Percentiles rank a stretch among this genome's conserved stretches.
Conservation (phyloP, 257 asterid genomes). For the Misopates orontium region DNA sequence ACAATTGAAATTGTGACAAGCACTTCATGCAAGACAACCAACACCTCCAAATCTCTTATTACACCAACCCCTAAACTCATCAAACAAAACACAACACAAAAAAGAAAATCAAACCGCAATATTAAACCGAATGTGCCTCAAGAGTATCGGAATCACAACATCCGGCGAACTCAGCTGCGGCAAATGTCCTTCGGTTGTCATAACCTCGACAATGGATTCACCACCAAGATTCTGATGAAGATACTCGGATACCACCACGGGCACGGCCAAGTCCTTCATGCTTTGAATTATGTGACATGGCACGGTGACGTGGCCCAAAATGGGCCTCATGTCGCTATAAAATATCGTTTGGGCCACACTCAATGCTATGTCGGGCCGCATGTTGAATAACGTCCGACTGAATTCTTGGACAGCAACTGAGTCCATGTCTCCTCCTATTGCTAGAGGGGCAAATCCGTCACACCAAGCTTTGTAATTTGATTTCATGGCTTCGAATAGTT, state of each 20-base stretch:
- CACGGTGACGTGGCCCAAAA: slow-evolving; percentile 49
- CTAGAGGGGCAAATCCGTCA: slow-evolving; percentile 71
- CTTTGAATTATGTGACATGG: slow-evolving; percentile 83
- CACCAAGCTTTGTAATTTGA: slow-evolving; percentile 70
- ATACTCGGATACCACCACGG: slow-evolving; percentile 69
- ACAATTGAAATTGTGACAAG: background rate
- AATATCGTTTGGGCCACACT: slow-evolving; percentile 59
- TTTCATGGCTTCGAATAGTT: slow-evolving; percentile 45
- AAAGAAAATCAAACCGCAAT: slow-evolving; percentile 28
- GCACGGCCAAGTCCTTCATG: slow-evolving; percentile 69
- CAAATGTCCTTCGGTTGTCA: slow-evolving; percentile 69
- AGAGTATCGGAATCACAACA: slow-evolving; percentile 52
- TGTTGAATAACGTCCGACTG: slow-evolving; percentile 69
- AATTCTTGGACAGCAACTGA: slow-evolving; percentile 74
- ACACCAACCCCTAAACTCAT: background rate
- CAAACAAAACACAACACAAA: background rate
- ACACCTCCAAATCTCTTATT: background rate
- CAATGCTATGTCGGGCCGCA: slow-evolving; percentile 77
- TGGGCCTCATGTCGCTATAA: slow-evolving; percentile 46
- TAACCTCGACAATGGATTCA: slow-evolving; percentile 62
- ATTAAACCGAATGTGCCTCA: slow-evolving; percentile 52
- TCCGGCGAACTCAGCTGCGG: slow-evolving; percentile 81
- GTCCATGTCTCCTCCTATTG: slow-evolving; percentile 74
- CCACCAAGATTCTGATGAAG: slow-evolving; percentile 69
- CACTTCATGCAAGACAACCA: background rate